Conservation (phyloP, 345 rosid species). For the Mallotus nudiflorus region DNA sequence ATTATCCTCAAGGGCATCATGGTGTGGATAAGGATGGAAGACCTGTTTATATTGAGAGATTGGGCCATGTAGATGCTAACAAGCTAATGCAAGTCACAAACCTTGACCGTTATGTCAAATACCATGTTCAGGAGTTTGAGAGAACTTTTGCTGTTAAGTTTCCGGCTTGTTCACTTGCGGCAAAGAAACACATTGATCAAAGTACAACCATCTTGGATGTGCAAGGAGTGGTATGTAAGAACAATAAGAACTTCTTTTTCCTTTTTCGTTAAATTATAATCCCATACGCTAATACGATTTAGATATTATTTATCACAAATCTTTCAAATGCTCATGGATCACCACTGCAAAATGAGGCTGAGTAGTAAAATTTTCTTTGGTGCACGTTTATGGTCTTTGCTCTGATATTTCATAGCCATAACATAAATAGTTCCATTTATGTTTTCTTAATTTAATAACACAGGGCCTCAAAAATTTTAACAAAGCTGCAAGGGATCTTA, state of each 20-base stretch:
- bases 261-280: no score
- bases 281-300: neutral
- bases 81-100: conserved; percentile 93
- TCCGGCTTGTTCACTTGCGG: conserved; percentile 90
- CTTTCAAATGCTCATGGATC: neutral
- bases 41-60: conserved; percentile 88
- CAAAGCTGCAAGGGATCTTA: conserved; percentile 90
- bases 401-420: neutral
- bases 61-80: conserved; percentile 78
- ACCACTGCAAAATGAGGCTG: neutral
- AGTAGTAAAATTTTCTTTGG: neutral
- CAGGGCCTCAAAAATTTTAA: conserved; percentile 91
- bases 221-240: conserved; percentile 88
- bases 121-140: conserved; percentile 95
- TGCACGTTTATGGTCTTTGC: neutral
- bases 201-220: conserved; percentile 97
- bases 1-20: conserved; percentile 94
- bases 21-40: conserved; percentile 93
- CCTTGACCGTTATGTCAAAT: conserved; percentile 85
- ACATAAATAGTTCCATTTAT: neutral
- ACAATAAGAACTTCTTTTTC: neutral
- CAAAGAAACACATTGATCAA: conserved; percentile 84
- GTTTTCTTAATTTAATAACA: conserved; percentile 3
- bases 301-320: neutral
- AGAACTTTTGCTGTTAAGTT: conserved; percentile 72